Evolutionary conservation across 352 stramenopile genomes (phyloP).

Genomic region (Phytophthora syringae): DNA sequence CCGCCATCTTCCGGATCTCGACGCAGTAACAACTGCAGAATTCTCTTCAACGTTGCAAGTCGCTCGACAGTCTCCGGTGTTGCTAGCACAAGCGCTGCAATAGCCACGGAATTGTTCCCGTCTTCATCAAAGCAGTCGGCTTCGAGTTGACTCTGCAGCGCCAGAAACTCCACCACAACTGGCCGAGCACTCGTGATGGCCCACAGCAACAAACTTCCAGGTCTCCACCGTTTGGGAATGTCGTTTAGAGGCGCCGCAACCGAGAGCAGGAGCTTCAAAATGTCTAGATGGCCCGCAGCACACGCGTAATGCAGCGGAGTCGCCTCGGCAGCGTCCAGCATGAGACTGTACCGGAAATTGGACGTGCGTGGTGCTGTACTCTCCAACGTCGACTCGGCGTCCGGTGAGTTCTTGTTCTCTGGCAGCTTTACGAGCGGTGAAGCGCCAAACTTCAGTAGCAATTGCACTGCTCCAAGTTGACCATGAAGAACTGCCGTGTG

Average conservation of each 20-base stretch:
- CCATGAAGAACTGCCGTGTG: slow-evolving; percentile 72
- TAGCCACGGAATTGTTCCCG: slow-evolving; percentile 68
- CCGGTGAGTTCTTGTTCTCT: slow-evolving; percentile 16
- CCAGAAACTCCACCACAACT: slow-evolving; percentile 53
- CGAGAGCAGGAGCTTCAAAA: slow-evolving; percentile 64
- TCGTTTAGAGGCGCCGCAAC: slow-evolving; percentile 9
- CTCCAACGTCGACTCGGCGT: slow-evolving; percentile 39
- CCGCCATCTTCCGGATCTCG: slow-evolving; percentile 23
- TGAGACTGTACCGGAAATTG: slow-evolving; percentile 66
- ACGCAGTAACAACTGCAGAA: slow-evolving; percentile 41
- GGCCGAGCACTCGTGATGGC: slow-evolving; percentile 57
- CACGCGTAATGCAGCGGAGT: slow-evolving; percentile 77
- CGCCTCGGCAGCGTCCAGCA: slow-evolving; percentile 58
- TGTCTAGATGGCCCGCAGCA: slow-evolving; percentile 55
- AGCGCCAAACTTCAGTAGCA: slow-evolving; percentile 57
- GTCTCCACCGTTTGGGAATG: slow-evolving; percentile 30
- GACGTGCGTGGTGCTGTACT: slow-evolving; percentile 55
- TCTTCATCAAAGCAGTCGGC: slow-evolving; percentile 74
- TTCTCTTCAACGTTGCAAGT: slow-evolving; percentile 21
- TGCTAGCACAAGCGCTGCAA: slow-evolving; percentile 56
- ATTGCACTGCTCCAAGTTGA: slow-evolving; percentile 52
- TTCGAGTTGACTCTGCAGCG: slow-evolving; percentile 53
- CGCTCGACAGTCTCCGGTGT: slow-evolving; percentile 13
- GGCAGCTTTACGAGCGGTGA: slow-evolving; percentile 47
- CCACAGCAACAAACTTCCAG: slow-evolving; percentile 69